Base-by-base conservation (phyloP, 225 moss, liverwort and hornwort species). In the Asterella californica region DNA sequence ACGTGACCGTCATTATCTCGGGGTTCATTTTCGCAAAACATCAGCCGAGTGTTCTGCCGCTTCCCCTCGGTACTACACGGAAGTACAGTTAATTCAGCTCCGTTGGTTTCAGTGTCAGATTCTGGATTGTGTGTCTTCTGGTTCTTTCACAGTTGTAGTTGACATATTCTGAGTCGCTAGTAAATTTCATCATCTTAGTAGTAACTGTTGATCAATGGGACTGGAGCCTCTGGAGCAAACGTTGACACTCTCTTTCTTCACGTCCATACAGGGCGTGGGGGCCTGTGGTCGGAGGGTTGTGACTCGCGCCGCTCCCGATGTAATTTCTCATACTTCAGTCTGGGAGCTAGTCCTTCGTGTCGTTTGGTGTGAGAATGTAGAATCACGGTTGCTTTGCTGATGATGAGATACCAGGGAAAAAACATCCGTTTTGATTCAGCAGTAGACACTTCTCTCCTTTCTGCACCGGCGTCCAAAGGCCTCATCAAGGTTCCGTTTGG, bases 281-380 rank as follows among this genome's bases (percentile, higher is more conserved):
- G 63, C 42, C 38, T 77, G 77, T 42, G 77, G 77, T 77, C 55
- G 76, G 76, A 57, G 76, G 46, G 62, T 64, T 32, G 42, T 64
- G 47, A 38, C 77, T 19, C 18, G 77, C 77, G 77, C 46, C 33
- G 64, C 61, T 77, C 46, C 22, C 42, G 10, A 77, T 57, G 75
- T 75, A 75, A 75, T n/a, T 49, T 72, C 72, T 72, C 66, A 66
- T 66, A 34, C 66, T 72, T 72, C 47, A 27, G 27, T 72, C n/a
- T 72, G 47, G 72, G 48, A 48, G 38, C 38, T 27, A 49, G 47
- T 29, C 27, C 27, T 25, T 19, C 45, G 70, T 22, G 38, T 21
- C 24, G 19, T 38, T 42, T 70, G 19, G 24, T 25, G 36, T 70
- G 42, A 8, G 42, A 42, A 70, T 38, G 15, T 1, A 0, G 8